Base-by-base conservation (phyloP, 2,329 filamentous ascomycete genomes). In the Sporothrix sp. region DNA sequence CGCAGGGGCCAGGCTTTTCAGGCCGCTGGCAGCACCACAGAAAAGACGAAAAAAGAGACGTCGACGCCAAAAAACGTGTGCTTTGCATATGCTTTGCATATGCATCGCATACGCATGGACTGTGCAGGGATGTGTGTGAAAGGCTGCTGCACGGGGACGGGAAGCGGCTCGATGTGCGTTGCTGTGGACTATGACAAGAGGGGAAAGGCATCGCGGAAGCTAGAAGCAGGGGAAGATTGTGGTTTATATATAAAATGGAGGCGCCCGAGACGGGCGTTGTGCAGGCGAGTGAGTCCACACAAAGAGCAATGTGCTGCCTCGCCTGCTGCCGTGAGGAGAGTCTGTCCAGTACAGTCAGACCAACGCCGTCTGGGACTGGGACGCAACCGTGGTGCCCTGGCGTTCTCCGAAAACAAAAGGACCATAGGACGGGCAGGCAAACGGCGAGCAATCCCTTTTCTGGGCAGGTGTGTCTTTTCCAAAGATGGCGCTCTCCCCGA, bases 401-500 rank as follows among this genome's bases (percentile, higher is more conserved):
- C n/a, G 6, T 36, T 36, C 33, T 7, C n/a, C 33, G 33, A 36
- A 18, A 3, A 16, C 14, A 16, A 9, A 16, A 16, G n/a, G n/a
- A 14, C 33, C 14, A 18, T 18, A 6, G 6, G 18, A 20, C 20
- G 13, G 37, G n/a, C 21, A 28, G 43, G n/a, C 18, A 30, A 8
- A 5, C 18, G 10, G 21, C 25, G 18, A 14, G 33, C n/a, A 28
- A 7, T 28, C 13, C n/a, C 33, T 5, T 37, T 21, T 8, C n/a
- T 3, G 23, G 21, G 16, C 30, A 7, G 13, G 9, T 36, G 25
- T 32, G 48, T 13, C 37, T 9, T 36, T 36, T 51, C 50, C 50
- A 27, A 51, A 47, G 33, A 37, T 36, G 43, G 50, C 30, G 28
- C 27, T 36, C 50, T 48, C 43, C 50, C 50, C 49, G 43, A 51